Base-by-base conservation (phyloP, 345 rosid genomes). In the Gynandropsis gynandra region DNA sequence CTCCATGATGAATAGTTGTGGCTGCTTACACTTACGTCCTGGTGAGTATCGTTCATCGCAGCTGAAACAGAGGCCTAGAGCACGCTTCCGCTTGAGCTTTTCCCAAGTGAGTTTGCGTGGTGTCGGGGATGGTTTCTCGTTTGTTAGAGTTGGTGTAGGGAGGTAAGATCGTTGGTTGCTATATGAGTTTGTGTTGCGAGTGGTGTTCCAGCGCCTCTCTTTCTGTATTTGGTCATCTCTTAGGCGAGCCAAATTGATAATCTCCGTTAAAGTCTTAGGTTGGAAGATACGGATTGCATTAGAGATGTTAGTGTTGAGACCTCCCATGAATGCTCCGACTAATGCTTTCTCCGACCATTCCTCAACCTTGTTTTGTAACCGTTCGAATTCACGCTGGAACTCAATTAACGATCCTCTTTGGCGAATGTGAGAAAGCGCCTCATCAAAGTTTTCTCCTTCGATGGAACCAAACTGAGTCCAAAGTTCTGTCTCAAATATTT, bases 401-500 rank as follows among this genome's bases (percentile, higher is more conserved):
- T 47, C 51, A 10, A 44, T 16, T 31, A 46, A 20, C 8, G 45
- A 46, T 10, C 50, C 50, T 3, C 13, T 46, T 6, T 10, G n/a
- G 8, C 16, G 50, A n/a, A 46, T 19, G 29, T 46, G 29, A 2
- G 50, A 46, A 3, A 46, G 14, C 1, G 50, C 50, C 14, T 46
- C 34, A n/a, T 46, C 50, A 10, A 46, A 46, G 11, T 46, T 27
- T 46, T 27, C 50, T 10, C 50, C 50, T 16, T 46, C 16, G 11
- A 46, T 46, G 0, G 34, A 14, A 1, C 34, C 50, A 21, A 46
- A 21, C 13, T 31, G 29, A 9, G 33, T 13, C 50, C 34, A 27
- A 2, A 21, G 10, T 5, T 46, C 50, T 21, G 1, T 13, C 4
- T 46, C 13, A 6, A 46, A 46, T 4, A 15, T 1, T 12, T 46